These are phyloP conservation scores for Antitrichia curtipendula DNA, from an alignment of 225 moss, liverwort and hornwort species.

Conservation along the genomic window DNA sequence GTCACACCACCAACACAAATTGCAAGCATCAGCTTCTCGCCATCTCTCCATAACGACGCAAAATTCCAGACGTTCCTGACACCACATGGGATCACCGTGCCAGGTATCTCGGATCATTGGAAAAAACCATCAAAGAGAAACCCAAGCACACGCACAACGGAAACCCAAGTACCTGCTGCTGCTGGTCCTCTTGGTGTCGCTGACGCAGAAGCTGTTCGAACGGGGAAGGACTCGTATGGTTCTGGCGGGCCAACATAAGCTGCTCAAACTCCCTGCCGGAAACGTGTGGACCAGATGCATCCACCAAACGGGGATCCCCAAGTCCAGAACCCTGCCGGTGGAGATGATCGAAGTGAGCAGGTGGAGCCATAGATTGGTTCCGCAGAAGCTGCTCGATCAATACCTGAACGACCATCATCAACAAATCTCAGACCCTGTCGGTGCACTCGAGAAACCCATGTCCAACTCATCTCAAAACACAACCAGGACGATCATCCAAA, in stretches of 20 bases:
- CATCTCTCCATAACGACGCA: not conserved
- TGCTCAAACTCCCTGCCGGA: slow-evolving; percentile 54
- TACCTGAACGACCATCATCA: slow-evolving; percentile 11
- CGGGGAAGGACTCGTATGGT: slow-evolving; percentile 31
- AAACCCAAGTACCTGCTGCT: slow-evolving; percentile 30
- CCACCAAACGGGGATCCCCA: slow-evolving; percentile 43
- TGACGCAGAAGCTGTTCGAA: slow-evolving; percentile 81
- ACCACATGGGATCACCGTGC: not conserved
- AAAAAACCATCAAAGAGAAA: not conserved
- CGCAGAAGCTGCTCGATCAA: slow-evolving; percentile 78
- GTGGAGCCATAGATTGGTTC: slow-evolving; percentile 58
- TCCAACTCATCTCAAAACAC: not conserved
- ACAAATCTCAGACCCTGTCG: not conserved
- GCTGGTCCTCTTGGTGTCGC: slow-evolving; percentile 62
- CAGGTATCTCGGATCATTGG: not conserved
- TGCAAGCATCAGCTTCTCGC: not conserved
- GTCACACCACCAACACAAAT: not conserved
- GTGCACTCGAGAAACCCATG: not conserved
- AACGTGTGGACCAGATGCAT: slow-evolving; percentile 18
- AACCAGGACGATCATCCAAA: not conserved
- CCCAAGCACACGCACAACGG: not conserved
- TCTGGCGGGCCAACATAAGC: slow-evolving; percentile 63
- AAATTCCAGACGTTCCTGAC: not conserved
- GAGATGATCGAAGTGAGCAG: slow-evolving; percentile 64
- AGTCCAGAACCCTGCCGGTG: slow-evolving; percentile 67